Evolutionary conservation across 331 rosid species (phyloP), one percentile per base, ranked within the genome.

Genomic region (Saraca asoca): DNA sequence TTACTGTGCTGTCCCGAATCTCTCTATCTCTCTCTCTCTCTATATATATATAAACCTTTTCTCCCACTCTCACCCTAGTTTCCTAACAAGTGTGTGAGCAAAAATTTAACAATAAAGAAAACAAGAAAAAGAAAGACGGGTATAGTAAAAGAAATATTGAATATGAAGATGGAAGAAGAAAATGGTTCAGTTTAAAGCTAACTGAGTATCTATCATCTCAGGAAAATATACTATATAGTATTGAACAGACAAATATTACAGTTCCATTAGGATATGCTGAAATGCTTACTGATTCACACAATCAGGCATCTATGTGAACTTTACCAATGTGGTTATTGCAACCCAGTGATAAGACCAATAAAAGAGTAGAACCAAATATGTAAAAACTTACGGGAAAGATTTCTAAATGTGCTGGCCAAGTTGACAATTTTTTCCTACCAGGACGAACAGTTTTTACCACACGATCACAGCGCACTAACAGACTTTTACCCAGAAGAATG

Each of bases 341-440:
- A 49, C 20, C 10, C 18, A 46, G 37, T 7, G 14, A 66, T 44
- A 37, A 13, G 61, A 37, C 19, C 8, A 46, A 19, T 8, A 52
- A 19, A 15, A 67, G 3, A 41, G 44, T 15, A 31, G 24, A 43
- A 41, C 20, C 34, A 35, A 39, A 52, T 39, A 64, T 18, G 24
- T 42, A 42, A 43, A 6, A 17, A 64, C 93, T 68, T 69, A 94
- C 96, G 46, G 85, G 80, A 75, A 85, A 90, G 57, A 94, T 94
- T 84, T 94, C 99, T 63, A 94, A 69, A 85, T 94, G 97, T 3
- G 97, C 97, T 37, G 97, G 97, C 97, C 99, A 94, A 7, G 97
- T 90, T 51, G 99, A 94, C 68, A 94, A 54, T 79, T 94, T 94
- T 77, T 79, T 88, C 93, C 88, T 94, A 62, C 99, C 99, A 38